Evolutionary conservation across 345 rosid genomes (phyloP), one percentile per base, ranked within the genome.

Genomic region (Passiflora organensis): DNA sequence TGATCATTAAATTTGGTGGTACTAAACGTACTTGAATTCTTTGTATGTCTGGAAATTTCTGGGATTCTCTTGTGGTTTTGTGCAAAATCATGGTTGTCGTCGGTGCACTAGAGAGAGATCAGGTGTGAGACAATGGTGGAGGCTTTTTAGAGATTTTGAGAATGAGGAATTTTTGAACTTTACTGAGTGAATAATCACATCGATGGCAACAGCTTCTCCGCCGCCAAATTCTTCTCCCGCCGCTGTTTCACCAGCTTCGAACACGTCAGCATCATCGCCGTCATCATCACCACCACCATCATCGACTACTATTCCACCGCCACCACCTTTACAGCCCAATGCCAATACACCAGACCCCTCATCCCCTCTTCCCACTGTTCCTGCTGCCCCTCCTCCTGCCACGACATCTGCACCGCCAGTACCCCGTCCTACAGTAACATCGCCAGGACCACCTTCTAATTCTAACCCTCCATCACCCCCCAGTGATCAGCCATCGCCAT

Each of bases 141-240:
- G 23, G 63, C 10, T 43, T 13, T 21, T n/a, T n/a, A n/a, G n/a
- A 24, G 22, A 37, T 53, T 64, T 38, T 67, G 55, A 53, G 47
- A 57, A 28, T 28, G 34, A 2, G 8, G 8, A 28, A 8, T 8
- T 3, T 28, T 8, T 28, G n/a, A 28, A 28, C 34, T 28, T 28
- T 28, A 3, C 8, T 2, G 34, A 2, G 34, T 28, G 3, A 28
- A 28, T 8, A 3, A 28, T 28, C 34, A 28, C 34, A 28, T 28
- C 34, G 73, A 91, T 91, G 97, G 78, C 96, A 37, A 57, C 85
- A 46, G 56, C 76, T 5, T 65, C 75, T 21, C 86, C 83, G 54
- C 18, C 95, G 45, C 87, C 95, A 34, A 49, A 58, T 63, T 48
- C 76, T 38, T 37, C 89, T 28, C 81, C 87, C 48, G n/a, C 73